These are phyloP conservation scores for Dictyostelium intermedium DNA, from an alignment of 78 protist species.

Conservation along the genomic window DNA sequence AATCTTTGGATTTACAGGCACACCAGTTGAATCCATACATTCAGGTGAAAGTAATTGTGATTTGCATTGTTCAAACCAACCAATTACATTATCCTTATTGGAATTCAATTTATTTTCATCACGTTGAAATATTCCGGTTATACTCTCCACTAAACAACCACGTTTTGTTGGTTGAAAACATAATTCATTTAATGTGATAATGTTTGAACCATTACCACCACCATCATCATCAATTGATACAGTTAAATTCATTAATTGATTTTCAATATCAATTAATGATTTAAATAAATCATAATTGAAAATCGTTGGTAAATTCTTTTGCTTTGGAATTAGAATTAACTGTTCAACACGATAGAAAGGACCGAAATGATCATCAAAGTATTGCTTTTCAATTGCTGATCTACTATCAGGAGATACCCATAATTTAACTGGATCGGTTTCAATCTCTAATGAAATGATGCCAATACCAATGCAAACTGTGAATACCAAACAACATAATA, in stretches of 20 bases:
- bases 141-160: slow-evolving; percentile 54
- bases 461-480: slow-evolving; percentile 11
- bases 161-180: slow-evolving; percentile 49
- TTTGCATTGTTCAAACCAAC: not conserved
- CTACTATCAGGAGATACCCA: slow-evolving; percentile 57
- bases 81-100: not conserved
- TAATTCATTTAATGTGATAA: not conserved
- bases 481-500: not conserved
- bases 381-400: slow-evolving; percentile 28
- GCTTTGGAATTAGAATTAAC: slow-evolving; percentile 10
- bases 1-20: slow-evolving; percentile 20
- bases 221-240: not conserved
- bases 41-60: not conserved
- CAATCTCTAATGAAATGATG: slow-evolving; percentile 3
- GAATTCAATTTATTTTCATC: not conserved
- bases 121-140: slow-evolving; percentile 36
- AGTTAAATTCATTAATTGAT: not conserved
- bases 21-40: slow-evolving; percentile 40
- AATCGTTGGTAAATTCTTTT: no score
- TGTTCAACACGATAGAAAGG: slow-evolving; percentile 76
- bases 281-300: not conserved
- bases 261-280: not conserved
- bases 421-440: slow-evolving; percentile 46
- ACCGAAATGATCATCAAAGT: slow-evolving; percentile 59
- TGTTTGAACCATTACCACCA: not conserved